phyloP scores from a whole-genome alignment of 2,329 filamentous ascomycete species.

The Nothophoma quercina region DNA sequence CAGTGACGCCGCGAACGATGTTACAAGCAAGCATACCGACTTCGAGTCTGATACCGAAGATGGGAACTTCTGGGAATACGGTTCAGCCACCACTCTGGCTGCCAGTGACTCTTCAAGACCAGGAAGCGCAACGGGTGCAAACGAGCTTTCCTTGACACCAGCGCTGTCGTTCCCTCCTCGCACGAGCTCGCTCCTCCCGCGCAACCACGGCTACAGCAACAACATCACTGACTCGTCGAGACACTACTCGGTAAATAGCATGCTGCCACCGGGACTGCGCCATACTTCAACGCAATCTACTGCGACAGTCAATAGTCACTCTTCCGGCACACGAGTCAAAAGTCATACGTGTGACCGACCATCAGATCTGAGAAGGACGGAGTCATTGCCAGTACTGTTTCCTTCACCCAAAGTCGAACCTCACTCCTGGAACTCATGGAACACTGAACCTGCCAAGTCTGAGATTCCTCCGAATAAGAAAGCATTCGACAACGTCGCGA shows the following conservation, averaged over 20 bases:
- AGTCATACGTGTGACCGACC: background rate
- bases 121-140: background rate
- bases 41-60: background rate
- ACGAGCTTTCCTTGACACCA: background rate
- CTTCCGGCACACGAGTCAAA: background rate
- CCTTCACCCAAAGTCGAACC: constrained; percentile 17
- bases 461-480: no score
- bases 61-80: background rate
- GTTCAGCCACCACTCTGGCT: background rate
- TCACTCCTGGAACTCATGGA: background rate
- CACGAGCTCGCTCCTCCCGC: background rate
- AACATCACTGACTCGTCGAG: background rate
- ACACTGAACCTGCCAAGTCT: no score
- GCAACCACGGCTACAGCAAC: background rate
- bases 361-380: background rate
- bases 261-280: background rate
- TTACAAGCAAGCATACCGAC: background rate
- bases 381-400: constrained; percentile 11
- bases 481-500: no score
- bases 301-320: background rate
- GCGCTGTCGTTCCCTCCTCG: background rate
- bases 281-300: background rate
- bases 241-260: background rate
- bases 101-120: background rate
- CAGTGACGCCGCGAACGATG: background rate